phyloP scores from a whole-genome alignment of 1,284 basidiomycete genomes.

The Phellinidium pouzarii region DNA sequence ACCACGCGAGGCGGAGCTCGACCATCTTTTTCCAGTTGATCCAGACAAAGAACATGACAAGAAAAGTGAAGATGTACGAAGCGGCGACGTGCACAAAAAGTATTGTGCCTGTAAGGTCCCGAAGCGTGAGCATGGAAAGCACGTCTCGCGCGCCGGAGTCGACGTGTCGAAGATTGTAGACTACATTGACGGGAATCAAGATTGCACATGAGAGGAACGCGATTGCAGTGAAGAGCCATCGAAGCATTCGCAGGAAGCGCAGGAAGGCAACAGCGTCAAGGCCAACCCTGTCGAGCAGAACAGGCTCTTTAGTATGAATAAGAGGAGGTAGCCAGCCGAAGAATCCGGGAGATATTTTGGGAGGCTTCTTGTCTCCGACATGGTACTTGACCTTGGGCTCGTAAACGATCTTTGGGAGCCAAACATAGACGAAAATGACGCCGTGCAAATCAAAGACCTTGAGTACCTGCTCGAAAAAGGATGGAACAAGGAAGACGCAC shows the following conservation, averaged over 20 bases:
- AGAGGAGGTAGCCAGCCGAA: constrained; percentile 89
- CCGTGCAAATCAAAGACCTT: neutral
- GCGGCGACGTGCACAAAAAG: constrained; percentile 74
- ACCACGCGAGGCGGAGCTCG: constrained; percentile 59
- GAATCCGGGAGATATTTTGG: constrained; percentile 73
- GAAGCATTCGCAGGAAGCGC: constrained; percentile 84
- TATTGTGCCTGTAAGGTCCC: constrained; percentile 58
- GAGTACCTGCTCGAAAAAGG: too few relatives aligned
- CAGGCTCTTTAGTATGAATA: constrained; percentile 76
- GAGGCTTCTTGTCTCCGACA: constrained; percentile 73
- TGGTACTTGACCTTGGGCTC: constrained; percentile 88
- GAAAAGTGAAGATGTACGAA: constrained; percentile 65
- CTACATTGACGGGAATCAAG: constrained; percentile 75
- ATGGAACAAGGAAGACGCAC: constrained; percentile 27
- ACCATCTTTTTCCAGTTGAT: constrained; percentile 73
- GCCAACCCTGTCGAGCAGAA: constrained; percentile 86
- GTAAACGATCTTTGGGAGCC: constrained; percentile 62
- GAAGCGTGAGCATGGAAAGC: constrained; percentile 74
- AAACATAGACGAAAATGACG: neutral
- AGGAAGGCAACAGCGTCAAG: constrained; percentile 92
- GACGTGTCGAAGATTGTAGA: constrained; percentile 66
- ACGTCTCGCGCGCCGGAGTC: constrained; percentile 43
- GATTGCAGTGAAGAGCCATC: constrained; percentile 69
- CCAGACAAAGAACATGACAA: constrained; percentile 62
- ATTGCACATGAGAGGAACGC: constrained; percentile 64